These are phyloP conservation scores for Gaeumannomyces tritici DNA, from an alignment of 2,329 filamentous ascomycete genomes.

Conservation along the genomic window DNA sequence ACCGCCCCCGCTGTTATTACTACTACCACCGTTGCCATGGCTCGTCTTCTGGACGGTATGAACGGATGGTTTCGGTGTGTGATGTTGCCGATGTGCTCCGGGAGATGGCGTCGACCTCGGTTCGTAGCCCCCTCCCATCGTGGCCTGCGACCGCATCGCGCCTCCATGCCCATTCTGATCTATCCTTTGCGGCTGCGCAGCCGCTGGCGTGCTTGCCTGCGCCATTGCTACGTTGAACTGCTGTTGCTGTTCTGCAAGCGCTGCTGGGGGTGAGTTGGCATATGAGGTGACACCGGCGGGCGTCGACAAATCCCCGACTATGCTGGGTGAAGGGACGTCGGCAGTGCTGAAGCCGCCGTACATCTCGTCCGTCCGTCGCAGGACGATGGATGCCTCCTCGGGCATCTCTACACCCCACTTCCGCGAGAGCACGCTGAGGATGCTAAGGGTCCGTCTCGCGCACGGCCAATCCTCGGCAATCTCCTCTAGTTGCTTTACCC, in stretches of 20 bases:
- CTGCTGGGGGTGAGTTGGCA: neutral
- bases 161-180: neutral
- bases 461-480: slow-evolving; percentile 94
- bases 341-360: slow-evolving; percentile 63
- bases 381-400: slow-evolving; percentile 66
- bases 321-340: slow-evolving; percentile 47
- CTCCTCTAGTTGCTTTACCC: slow-evolving; percentile 85
- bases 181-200: neutral
- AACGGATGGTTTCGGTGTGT: neutral
- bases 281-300: slow-evolving; percentile 12
- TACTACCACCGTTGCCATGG: neutral
- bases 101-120: slow-evolving; percentile 1
- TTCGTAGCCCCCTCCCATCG: neutral
- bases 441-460: slow-evolving; percentile 73
- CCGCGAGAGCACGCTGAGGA: slow-evolving; percentile 73
- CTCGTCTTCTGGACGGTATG: neutral
- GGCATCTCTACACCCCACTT: slow-evolving; percentile 87
- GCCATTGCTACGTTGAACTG: neutral
- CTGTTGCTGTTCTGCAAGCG: slow-evolving; percentile 10
- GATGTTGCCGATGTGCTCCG: neutral
- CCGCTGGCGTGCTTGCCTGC: neutral
- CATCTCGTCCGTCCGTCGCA: slow-evolving; percentile 70
- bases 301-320: slow-evolving; percentile 15
- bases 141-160: neutral
- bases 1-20: neutral